Base-by-base conservation (phyloP, 345 rosid genomes). In the Populus tremula region DNA sequence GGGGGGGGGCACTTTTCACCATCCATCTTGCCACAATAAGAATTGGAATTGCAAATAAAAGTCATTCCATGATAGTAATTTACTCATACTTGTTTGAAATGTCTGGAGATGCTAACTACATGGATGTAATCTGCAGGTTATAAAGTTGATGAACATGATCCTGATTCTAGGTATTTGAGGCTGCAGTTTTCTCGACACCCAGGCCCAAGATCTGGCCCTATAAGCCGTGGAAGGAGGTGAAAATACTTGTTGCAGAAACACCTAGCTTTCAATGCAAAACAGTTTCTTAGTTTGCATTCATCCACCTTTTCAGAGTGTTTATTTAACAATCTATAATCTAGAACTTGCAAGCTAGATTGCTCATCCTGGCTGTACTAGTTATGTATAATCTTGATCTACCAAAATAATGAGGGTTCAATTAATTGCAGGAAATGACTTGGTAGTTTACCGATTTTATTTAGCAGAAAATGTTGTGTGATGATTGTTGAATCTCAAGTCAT, bases 151-250 rank as follows among this genome's bases (percentile, higher is more conserved):
- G 95, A 92, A 79, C 86, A 83, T 5, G 92, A 89, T 47, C 83
- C 85, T 0, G 94, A 91, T 72, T 94, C 98, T 31, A 88, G 86
- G 62, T 87, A 64, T 85, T 84, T 94, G 87, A 85, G 89, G 76
- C 87, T 91, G 67, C 93, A 92, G 62, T 94, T 94, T 83, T 89
- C 93, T 38, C 88, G 94, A 64, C 82, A 78, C 72, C 94, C 95
- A 23, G 91, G 93, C 45, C 94, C 91, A 71, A 88, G 96, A 79
- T 86, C 89, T 47, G 81, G 84, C 77, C 68, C 84, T 78, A 89
- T 90, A 81, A 69, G 82, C 73, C 94, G 91, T 77, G 87, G 90
- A 68, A 88, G 87, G 85, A 93, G 96, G 81, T 89, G 92, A 87
- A 84, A 43, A 23, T 35, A 16, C 33, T 27, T 33, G 41, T 71